Evolutionary conservation across 495 filamentous ascomycete genomes (phyloP).

Genomic region (Bathelium albidoporum): DNA sequence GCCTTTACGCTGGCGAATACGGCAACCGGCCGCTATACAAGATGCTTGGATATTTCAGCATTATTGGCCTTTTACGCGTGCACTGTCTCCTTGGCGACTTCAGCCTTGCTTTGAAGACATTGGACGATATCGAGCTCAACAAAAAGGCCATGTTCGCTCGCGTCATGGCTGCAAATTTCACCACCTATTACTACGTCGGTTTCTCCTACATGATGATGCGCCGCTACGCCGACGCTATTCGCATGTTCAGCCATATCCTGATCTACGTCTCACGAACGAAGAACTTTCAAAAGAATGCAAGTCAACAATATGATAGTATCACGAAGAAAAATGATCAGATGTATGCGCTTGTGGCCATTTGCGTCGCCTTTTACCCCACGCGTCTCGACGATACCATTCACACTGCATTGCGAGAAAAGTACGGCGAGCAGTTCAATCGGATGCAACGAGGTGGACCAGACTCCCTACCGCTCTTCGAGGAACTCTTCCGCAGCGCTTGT

Average conservation of each 20-base stretch:
- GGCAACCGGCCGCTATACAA: conserved; percentile 85
- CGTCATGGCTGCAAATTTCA: conserved; percentile 99
- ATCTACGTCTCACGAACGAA: conserved; percentile 98
- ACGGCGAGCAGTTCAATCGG: conserved; percentile 89
- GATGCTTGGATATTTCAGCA: conserved; percentile 98
- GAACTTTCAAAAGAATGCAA: conserved; percentile 97
- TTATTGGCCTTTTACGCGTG: conserved; percentile 91
- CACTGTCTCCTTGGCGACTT: conserved; percentile 97
- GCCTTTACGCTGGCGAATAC: conserved; percentile 82
- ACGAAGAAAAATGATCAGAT: conserved; percentile 99
- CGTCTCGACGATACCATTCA: conserved; percentile 98
- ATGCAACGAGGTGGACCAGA: conserved; percentile 94
- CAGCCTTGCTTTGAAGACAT: conserved; percentile 93
- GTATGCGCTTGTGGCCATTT: conserved; percentile 98
- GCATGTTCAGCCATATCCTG: conserved; percentile 99
- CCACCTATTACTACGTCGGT: conserved; percentile 99
- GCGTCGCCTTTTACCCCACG: conserved; percentile 92
- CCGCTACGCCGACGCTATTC: conserved; percentile 95
- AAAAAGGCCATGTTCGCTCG: conserved; percentile 99
- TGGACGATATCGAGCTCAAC: conserved; percentile 98
- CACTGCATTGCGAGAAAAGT: conserved; percentile 95
- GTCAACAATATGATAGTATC: conserved; percentile 79
- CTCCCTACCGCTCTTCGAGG: conserved; percentile 88
- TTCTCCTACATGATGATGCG: conserved; percentile 99
- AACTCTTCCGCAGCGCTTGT: conserved; percentile 89